Evolutionary conservation across 2,329 filamentous ascomycete species (phyloP).

Genomic region (Trichoderma sp.): DNA sequence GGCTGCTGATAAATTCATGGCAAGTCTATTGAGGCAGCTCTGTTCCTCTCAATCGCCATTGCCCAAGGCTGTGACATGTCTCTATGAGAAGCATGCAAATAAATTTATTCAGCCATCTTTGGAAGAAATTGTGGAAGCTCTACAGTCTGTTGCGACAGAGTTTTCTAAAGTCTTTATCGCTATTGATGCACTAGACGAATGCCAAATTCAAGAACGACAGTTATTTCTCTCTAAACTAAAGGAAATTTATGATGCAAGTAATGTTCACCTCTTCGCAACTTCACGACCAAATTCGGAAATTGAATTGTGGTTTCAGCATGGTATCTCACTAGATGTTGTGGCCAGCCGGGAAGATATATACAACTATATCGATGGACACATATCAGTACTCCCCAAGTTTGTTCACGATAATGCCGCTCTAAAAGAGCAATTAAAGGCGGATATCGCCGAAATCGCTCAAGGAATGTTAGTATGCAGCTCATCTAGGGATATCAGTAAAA

Average conservation of each 20-base stretch:
- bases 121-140: not conserved
- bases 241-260: not conserved
- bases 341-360: not conserved
- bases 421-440: not conserved
- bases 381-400: not conserved
- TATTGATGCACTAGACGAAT: not conserved
- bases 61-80: not conserved
- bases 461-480: not conserved
- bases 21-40: not conserved
- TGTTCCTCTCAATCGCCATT: not conserved
- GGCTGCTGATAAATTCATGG: not conserved
- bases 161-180: not conserved
- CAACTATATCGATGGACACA: not conserved
- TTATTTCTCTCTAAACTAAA: not conserved
- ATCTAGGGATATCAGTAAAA: not conserved
- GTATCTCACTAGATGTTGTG: no score
- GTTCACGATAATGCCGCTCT: not conserved
- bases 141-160: not conserved
- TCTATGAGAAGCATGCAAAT: not conserved
- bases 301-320: no score
- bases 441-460: not conserved
- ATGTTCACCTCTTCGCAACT: not conserved
- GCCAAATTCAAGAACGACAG: not conserved
- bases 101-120: not conserved
- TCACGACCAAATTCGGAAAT: no score